phyloP scores from a whole-genome alignment of 108 stramenopile genomes.

The Skeletonema potamos region DNA sequence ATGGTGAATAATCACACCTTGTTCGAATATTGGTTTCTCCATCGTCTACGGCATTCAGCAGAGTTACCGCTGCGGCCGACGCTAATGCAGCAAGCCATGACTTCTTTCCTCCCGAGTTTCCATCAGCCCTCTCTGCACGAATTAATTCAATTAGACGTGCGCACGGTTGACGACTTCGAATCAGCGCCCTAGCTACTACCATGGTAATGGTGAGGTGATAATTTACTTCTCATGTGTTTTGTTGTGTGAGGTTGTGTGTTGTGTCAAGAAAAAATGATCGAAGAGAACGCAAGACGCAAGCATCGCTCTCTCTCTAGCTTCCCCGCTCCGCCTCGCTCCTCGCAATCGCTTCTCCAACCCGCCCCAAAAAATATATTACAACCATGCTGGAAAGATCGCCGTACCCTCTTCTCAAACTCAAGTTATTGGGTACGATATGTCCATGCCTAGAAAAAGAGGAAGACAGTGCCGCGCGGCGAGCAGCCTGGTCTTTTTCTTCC shows the following conservation, averaged over 20 bases:
- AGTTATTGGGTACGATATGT: slow-evolving; percentile 52
- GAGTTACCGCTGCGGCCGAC: neutral
- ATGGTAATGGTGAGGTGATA: neutral
- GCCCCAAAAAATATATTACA: neutral
- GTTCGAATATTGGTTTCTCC: neutral
- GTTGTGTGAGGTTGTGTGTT: too few relatives aligned
- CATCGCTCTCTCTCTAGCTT: too few relatives aligned
- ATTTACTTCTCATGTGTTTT: too few relatives aligned
- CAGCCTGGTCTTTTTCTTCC: slow-evolving; percentile 50
- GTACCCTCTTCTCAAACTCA: slow-evolving; percentile 31
- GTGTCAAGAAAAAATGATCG: too few relatives aligned
- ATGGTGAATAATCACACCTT: neutral
- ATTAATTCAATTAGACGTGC: too few relatives aligned
- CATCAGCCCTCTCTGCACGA: neutral
- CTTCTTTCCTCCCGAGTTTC: neutral
- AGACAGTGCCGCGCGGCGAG: slow-evolving; percentile 54
- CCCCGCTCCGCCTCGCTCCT: too few relatives aligned
- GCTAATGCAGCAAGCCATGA: neutral
- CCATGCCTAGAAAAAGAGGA: slow-evolving; percentile 76
- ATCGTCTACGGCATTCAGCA: neutral
- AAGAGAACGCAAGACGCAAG: too few relatives aligned
- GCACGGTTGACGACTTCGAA: neutral
- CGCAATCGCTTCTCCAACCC: too few relatives aligned
- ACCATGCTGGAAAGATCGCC: slow-evolving; percentile 31
- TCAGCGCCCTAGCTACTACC: neutral